Evolutionary conservation across 2,329 filamentous ascomycete species (phyloP), one percentile per base, ranked within the genome.

Genomic region (Phoma herbarum): DNA sequence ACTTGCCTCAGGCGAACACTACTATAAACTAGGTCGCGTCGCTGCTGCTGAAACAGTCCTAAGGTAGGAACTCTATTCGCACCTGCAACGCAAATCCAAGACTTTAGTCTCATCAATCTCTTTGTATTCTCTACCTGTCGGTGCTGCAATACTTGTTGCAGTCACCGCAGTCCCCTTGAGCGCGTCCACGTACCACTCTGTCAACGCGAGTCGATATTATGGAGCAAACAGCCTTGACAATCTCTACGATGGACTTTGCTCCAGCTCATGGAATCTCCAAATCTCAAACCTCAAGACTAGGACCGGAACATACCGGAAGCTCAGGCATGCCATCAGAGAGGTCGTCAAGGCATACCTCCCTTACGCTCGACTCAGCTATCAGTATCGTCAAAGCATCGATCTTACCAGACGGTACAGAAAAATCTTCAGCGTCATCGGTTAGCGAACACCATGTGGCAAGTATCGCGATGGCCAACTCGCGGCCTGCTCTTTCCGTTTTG

Each of bases 331-430:
- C 50, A 14, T 59, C 56, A 26, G 45, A 41, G 20, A 23, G 31
- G 37, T 59, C 56, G n/a, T 59, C 56, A 5, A 41, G 51, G 8
- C 51, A 59, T n/a, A 59, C 56, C 4, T 59, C 56, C 2, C n/a
- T 59, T 4, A 59, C 56, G 5, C 33, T 59, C 11, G 56, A 54
- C 46, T 59, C 56, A 14, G 20, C 56, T 8, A 42, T 23, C 16
- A 47, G 39, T 9, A 16, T 50, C 8, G 25, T 42, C n/a, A 59
- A 59, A 8, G 22, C 50, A 12, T 4, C 56, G 22, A 8, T 22
- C 1, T 5, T 18, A 25, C 35, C 28, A 18, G n/a, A 45, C 4
- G n/a, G 9, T 10, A 20, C 25, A 14, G 45, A 54, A 11, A 46
- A 46, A 23, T 35, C 46, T 14, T 42, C 41, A 6, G 26, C 33